Conservation (phyloP, 768 basidiomycete species). For the Suillus tomentosus region DNA sequence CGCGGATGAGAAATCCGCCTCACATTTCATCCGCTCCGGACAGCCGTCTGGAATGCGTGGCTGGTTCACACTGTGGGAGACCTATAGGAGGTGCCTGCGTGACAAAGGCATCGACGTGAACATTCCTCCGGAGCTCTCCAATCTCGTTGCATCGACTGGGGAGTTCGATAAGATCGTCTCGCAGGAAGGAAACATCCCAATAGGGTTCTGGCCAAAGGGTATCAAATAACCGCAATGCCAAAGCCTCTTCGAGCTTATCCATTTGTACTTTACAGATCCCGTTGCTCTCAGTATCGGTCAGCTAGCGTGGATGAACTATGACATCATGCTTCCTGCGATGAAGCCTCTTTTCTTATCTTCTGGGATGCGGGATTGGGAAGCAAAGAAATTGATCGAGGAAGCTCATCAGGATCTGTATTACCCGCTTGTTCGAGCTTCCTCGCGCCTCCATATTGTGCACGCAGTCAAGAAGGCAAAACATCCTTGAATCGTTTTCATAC, state of each 20-base stretch:
- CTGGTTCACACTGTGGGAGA: conserved; percentile 67
- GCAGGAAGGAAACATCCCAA: conserved; percentile 61
- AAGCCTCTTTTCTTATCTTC: conserved; percentile 58
- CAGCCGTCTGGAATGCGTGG: conserved; percentile 47
- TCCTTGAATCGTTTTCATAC: background rate
- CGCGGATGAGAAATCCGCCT: conserved; percentile 45
- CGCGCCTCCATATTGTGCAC: conserved; percentile 61
- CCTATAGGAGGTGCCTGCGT: conserved; percentile 56
- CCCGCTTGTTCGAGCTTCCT: conserved; percentile 51
- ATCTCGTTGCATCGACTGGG: conserved; percentile 48
- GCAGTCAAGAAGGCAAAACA: conserved; percentile 39
- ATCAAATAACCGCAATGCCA: conserved; percentile 11
- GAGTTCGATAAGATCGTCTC: conserved; percentile 59
- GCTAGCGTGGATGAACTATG: conserved; percentile 74
- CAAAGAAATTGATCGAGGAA: conserved; percentile 56
- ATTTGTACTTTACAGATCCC: conserved; percentile 43
- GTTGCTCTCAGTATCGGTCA: conserved; percentile 65
- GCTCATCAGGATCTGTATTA: conserved; percentile 70
- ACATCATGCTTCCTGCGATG: conserved; percentile 63
- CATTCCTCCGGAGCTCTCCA: conserved; percentile 56
- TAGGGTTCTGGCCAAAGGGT: conserved; percentile 71
- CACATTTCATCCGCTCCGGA: conserved; percentile 34
- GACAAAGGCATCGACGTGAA: conserved; percentile 55
- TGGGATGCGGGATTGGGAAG: conserved; percentile 54
- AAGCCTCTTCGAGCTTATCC: conserved; percentile 13